Conservation (phyloP, 2,329 filamentous ascomycete genomes). For the Diaporthe longicolla region DNA sequence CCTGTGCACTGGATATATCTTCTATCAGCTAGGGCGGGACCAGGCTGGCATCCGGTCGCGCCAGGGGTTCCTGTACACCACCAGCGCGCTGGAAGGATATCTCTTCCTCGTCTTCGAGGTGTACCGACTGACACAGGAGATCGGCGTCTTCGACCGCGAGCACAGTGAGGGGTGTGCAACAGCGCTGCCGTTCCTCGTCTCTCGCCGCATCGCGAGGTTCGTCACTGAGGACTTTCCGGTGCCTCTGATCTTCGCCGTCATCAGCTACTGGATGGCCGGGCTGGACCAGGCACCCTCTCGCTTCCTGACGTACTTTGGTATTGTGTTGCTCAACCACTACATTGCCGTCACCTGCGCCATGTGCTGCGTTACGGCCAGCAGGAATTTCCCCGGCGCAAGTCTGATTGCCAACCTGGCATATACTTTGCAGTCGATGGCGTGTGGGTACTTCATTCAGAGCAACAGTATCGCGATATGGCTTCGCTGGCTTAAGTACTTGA, state of each 20-base stretch:
- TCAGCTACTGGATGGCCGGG: constrained; percentile 85
- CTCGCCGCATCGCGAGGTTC: constrained; percentile 76
- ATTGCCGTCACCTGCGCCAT: constrained; percentile 80
- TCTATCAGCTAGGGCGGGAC: constrained; percentile 74
- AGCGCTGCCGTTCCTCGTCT: constrained; percentile 78
- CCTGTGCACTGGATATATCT: constrained; percentile 80
- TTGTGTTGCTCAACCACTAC: constrained; percentile 79
- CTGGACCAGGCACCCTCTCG: constrained; percentile 74
- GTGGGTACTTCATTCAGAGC: constrained; percentile 82
- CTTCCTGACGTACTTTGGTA: constrained; percentile 80
- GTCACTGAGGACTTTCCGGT: constrained; percentile 81
- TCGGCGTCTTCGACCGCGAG: constrained; percentile 82
- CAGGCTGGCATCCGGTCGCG: constrained; percentile 81
- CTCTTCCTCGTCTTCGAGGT: constrained; percentile 82
- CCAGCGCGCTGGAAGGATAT: constrained; percentile 81
- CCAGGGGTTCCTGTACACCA: constrained; percentile 80
- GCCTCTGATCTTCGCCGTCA: constrained; percentile 77
- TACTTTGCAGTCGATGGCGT: constrained; percentile 81
- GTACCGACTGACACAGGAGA: constrained; percentile 81
- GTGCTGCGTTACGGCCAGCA: constrained; percentile 73
- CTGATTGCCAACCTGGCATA: constrained; percentile 80
- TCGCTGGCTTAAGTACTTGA: constrained; percentile 81
- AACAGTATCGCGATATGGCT: constrained; percentile 82
- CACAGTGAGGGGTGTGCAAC: constrained; percentile 80
- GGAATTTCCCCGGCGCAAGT: constrained; percentile 79